Base-by-base conservation (phyloP, 2,329 filamentous ascomycete species). In the Hymenoscyphus occultus region DNA sequence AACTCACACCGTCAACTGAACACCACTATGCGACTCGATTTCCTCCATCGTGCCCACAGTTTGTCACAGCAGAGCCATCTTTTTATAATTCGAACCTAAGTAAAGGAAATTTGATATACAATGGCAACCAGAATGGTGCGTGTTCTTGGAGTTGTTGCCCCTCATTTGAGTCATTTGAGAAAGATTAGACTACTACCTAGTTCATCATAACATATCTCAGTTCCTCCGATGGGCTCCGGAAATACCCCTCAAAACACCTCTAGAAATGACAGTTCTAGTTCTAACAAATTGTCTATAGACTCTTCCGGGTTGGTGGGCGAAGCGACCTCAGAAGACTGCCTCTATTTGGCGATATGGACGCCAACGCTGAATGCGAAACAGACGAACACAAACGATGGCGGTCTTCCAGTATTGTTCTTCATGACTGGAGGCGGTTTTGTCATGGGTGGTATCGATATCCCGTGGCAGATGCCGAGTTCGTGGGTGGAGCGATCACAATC, bases 371-470 rank as follows among this genome's bases (percentile, higher is more conserved):
- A 28, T 28, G 22, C 22, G 5, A 64, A 61, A 22, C 31, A 40
- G 13, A 31, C 22, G 2, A 42, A 83, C 0, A 83, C 80, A 16
- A 32, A 12, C 13, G 19, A 28, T 31, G 7, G n/a, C 14, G 31
- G 31, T 12, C 77, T 91, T 3, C 89, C 73, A 16, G 71, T 74
- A 16, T 60, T 73, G 22, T 56, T 74, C 19, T 74, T 71, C 68
- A 70, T 75, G 31, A 70, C 71, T 12, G 73, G 71, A 19, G 70
- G 70, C 2, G 65, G 68, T 40, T 68, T 65, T 45, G 58, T 64
- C 48, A 67, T 39, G 0, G 65, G 65, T 42, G 65, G 65, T 3
- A 39, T 63, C 19, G 57, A 65, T 61, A 57, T 65, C 12, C 54
- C 51, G 19, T 56, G 40, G 16, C 62, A 67, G 51, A 5, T 67